Base-by-base conservation (phyloP, 1,139 yeast species). In the Taphrina sp. region DNA sequence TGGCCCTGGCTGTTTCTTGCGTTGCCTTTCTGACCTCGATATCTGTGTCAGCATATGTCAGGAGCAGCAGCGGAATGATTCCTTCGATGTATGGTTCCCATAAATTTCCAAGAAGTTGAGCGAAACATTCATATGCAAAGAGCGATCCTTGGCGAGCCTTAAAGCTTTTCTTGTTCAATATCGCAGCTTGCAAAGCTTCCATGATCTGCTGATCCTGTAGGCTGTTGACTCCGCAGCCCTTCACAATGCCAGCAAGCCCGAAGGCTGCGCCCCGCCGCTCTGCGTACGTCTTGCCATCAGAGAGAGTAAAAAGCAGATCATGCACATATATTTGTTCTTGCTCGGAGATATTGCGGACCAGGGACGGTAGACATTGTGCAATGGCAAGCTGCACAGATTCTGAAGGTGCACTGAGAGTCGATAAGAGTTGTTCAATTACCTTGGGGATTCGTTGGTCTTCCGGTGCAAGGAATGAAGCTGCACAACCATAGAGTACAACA, bases 21-120 rank as follows among this genome's bases (percentile, higher is more conserved):
- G 98, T 87, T 2, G 97, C 94, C 46, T 79, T 83, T 67, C 98
- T 82, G 12, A 94, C 98, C 64, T 86, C 95, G 0, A 85, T 79
- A 16, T 80, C 77, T 36, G 82, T 74, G 67, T 92, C 99, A 66
- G 98, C 99, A 53, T 92, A 76, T 55, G 84, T 82, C 61, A 82
- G 79, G 66, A 92, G 75, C 51, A 92, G 79, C 44, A 84, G 77
- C 5, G 97, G 97, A 62, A 92, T 74, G 37, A 89, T 76, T 67
- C 89, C 96, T 64, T 90, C 80, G 24, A 88, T 95, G 65, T 90
- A 92, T 1, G 99, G 98, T 71, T 92, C 99, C 66, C 92, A 92
- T 61, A 74, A 78, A 59, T 80, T 76, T 14, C 89, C 92, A 56
- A 92, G 74, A 37, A 83, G 76, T 64, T 77, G 80, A 0, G 97